Evolutionary conservation across 306 rosid genomes (phyloP).

Genomic region (Acacia acuminata): DNA sequence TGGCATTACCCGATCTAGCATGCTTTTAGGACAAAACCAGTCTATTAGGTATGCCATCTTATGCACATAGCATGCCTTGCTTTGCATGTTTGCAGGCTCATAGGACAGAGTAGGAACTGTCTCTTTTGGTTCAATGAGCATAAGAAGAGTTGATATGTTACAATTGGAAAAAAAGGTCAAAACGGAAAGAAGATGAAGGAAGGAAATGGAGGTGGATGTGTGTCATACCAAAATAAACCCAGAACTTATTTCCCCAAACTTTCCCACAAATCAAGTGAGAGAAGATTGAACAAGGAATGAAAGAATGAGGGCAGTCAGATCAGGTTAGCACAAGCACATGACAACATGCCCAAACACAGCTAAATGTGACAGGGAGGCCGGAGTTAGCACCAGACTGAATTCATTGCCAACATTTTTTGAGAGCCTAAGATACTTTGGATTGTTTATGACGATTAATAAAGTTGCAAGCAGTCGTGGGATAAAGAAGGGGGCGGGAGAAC

Average conservation of each 20-base stretch:
- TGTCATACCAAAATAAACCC: neutral
- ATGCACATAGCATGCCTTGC: neutral
- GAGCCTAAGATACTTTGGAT: neutral
- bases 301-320: neutral
- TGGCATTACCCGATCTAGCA: neutral
- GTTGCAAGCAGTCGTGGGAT: neutral
- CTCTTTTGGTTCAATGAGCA: neutral
- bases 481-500: neutral
- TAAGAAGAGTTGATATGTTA: neutral
- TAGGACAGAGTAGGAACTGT: neutral
- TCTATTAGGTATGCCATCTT: neutral
- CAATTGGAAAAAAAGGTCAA: neutral
- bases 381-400: neutral
- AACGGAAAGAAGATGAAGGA: neutral
- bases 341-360: neutral
- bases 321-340: neutral
- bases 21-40: neutral
- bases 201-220: neutral
- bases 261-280: neutral
- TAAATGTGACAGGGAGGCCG: neutral
- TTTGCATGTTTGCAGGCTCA: neutral
- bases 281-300: neutral
- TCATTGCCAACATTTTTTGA: constrained; percentile 23
- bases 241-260: neutral
- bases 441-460: constrained; percentile 9